Evolutionary conservation across 1,284 basidiomycete species (phyloP).

Genomic region (Puccinia triticina): DNA sequence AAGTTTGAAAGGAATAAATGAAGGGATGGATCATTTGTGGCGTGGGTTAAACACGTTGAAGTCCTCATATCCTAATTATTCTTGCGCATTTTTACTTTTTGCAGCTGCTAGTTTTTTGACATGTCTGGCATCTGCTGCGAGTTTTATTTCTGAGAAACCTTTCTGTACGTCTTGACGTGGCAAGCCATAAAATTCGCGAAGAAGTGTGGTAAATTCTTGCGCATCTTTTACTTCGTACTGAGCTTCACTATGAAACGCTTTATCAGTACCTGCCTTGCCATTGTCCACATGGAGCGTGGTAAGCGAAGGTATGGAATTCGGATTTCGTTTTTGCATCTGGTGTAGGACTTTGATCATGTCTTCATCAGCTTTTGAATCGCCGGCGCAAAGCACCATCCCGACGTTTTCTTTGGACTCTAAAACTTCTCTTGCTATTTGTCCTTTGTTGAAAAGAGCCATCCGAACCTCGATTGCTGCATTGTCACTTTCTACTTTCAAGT

Average conservation of each 20-base stretch:
- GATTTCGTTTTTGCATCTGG: background rate
- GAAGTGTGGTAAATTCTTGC: background rate
- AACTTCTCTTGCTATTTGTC: background rate
- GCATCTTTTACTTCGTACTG: background rate
- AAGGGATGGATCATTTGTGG: too few species aligned
- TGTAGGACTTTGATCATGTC: background rate
- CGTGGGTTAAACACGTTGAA: too few species aligned
- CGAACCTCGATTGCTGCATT: background rate
- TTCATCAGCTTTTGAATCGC: conserved; percentile 16
- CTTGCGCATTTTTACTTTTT: background rate
- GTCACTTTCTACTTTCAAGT: background rate
- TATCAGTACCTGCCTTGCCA: too few species aligned
- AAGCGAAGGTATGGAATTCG: background rate
- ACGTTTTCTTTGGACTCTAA: background rate
- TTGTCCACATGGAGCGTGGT: conserved; percentile 11
- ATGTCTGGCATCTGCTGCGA: background rate
- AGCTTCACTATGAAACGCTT: background rate
- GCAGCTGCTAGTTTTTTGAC: background rate
- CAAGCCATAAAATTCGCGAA: background rate
- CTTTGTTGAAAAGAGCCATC: background rate
- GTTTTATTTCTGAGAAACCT: background rate
- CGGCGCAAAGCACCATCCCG: background rate
- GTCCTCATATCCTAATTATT: too few species aligned
- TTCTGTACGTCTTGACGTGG: background rate
- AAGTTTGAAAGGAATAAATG: too few species aligned